These are phyloP conservation scores for Rhizopus arrhizus DNA, from an alignment of 371 early-diverging fungal species.

Conservation along the genomic window DNA sequence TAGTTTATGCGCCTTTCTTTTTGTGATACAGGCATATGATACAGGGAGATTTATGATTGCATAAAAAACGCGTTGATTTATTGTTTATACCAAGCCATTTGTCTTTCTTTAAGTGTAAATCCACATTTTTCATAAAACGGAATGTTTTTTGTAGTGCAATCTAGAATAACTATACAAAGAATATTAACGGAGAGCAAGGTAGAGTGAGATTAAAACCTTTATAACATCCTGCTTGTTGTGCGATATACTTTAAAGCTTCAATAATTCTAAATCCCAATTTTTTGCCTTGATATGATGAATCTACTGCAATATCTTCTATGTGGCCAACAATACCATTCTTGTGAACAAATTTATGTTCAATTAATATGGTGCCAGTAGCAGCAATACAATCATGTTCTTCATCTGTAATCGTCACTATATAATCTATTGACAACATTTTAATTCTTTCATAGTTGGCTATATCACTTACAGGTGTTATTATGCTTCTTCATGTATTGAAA, in stretches of 20 bases:
- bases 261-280: slow-evolving; percentile 78
- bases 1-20: no score
- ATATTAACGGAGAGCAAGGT: no score
- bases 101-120: slow-evolving; percentile 45
- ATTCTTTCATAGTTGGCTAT: no score
- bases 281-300: slow-evolving; percentile 88
- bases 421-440: slow-evolving; percentile 38
- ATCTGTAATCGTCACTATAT: slow-evolving; percentile 70
- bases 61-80: no score
- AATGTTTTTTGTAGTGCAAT: slow-evolving; percentile 35
- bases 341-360: slow-evolving; percentile 96
- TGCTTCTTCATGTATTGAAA: slow-evolving; percentile 75
- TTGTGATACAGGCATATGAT: no score
- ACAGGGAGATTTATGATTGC: no score
- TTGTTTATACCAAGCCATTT: slow-evolving; percentile 46
- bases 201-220: slow-evolving; percentile 29
- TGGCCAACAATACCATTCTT: slow-evolving; percentile 83
- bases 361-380: slow-evolving; percentile 91
- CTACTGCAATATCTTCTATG: slow-evolving; percentile 95
- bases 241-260: slow-evolving; percentile 72
- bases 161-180: slow-evolving; percentile 1
- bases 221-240: slow-evolving; percentile 72
- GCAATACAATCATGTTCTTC: slow-evolving; percentile 68
- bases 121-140: slow-evolving; percentile 56
- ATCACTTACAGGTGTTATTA: slow-evolving; percentile 70